Base-by-base conservation (phyloP, 176 grass and related monocot genomes). In the Phoenix dactylifera region DNA sequence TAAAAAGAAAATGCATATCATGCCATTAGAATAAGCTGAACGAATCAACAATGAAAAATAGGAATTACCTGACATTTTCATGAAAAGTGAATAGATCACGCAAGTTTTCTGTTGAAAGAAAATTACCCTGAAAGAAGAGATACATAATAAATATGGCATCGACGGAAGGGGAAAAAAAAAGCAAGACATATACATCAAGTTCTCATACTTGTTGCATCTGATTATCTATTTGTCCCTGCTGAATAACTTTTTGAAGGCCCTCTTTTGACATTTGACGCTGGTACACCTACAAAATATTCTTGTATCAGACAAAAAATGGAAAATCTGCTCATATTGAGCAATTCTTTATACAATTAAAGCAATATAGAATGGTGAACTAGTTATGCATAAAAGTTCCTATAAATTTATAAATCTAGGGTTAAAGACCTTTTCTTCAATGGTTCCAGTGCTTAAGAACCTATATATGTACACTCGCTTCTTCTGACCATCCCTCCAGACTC, bases 241-340 rank as follows among this genome's bases (percentile, higher is more conserved):
- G 92, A 80, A 97, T 97, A 73, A 97, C 81, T 64, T 88, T 88
- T 52, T 88, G 92, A 61, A 97, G 87, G 59, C 92, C 87, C 80
- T 97, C 92, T 85, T 97, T 97, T 64, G 87, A 91, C 92, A 97
- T 97, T 60, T 97, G 87, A 35, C 84, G 92, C 79, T 91, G 87
- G 80, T 88, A 97, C 17, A 97, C 92, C 92, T 91, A 64, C 26
- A 77, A 4, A 89, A 62, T 5, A 55, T 57, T 44, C 10, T 12
- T 56, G 66, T 76, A 35, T 54, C 55, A 60, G 35, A 44, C 6
- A 6, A 44, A 30, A 44, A 12, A 39, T 44, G 35, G 35, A 12
- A 12, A 9, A 44, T 12, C 35, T 44, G 35, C 10, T 44, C 9
- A 44, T 39, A 44, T 44, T 44, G 9, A 44, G 1, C 1, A 44